Evolutionary conservation across 345 rosid species (phyloP).

Genomic region (Acer negundo): DNA sequence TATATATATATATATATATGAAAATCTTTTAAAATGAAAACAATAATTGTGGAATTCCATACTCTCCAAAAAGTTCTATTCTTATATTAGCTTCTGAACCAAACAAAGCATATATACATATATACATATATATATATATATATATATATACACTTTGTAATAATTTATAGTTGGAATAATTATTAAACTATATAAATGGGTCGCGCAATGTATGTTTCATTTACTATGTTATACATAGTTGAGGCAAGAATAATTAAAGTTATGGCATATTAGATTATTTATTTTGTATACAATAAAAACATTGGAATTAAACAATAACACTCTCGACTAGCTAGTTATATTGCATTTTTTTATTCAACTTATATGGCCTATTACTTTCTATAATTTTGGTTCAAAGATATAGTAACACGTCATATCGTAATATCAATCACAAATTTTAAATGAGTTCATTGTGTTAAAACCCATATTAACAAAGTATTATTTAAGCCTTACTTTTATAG

Average conservation of each 20-base stretch:
- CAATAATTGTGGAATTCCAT: slow-evolving; percentile 20
- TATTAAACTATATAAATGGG: not conserved
- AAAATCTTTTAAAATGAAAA: not conserved
- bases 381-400: not conserved
- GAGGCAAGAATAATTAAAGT: not conserved
- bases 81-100: not conserved
- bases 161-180: slow-evolving; percentile 12
- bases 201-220: not conserved
- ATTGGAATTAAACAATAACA: not conserved
- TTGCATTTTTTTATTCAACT: too few species aligned
- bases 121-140: slow-evolving; percentile 19
- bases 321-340: too few species aligned
- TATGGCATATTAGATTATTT: not conserved
- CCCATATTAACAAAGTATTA: not conserved
- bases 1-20: not conserved
- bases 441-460: not conserved
- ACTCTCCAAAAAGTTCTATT: slow-evolving; percentile 5
- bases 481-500: not conserved
- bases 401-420: not conserved
- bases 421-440: too few species aligned
- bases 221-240: not conserved
- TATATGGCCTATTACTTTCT: too few species aligned
- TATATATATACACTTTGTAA: slow-evolving; percentile 14
- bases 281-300: not conserved
- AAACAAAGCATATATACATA: not conserved